A percentile compares a stretch with the other conserved stretches of the same genome.
These are phyloP conservation scores for Condylostoma magnum DNA, from an alignment of 169 alveolate genomes.

Conservation along the genomic window DNA sequence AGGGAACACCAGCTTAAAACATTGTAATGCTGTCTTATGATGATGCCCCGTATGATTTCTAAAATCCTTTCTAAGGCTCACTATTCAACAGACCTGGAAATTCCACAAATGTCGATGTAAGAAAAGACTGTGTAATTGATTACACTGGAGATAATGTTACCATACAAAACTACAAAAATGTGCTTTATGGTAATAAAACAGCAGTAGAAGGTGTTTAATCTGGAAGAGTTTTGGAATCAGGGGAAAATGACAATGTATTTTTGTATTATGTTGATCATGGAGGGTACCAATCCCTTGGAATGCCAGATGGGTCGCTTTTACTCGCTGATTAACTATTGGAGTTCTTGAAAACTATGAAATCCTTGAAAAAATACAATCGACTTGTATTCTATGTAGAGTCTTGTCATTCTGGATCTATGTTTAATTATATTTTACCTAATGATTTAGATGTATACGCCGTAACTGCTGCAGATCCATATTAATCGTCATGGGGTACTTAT, in stretches of 20 bases:
- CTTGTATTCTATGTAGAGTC: constrained; percentile 77
- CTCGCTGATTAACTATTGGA: constrained; percentile 53
- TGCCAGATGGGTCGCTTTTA: constrained; percentile 68
- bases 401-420: constrained; percentile 84
- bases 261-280: constrained; percentile 83
- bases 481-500: constrained; percentile 81
- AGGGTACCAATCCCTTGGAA: constrained; percentile 70
- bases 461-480: constrained; percentile 77
- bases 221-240: constrained; percentile 64
- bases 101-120: constrained; percentile 65
- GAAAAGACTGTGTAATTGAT: constrained; percentile 79
- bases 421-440: constrained; percentile 48
- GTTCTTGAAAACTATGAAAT: constrained; percentile 59
- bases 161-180: constrained; percentile 66
- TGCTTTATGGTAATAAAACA: constrained; percentile 50
- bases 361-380: constrained; percentile 55
- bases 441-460: constrained; percentile 68
- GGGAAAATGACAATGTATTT: constrained; percentile 65
- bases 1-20: constrained; percentile 69
- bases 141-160: constrained; percentile 76
- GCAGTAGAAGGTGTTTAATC: constrained; percentile 39
- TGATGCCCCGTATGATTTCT: constrained; percentile 67
- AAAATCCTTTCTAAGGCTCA: constrained; percentile 77
- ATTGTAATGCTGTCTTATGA: constrained; percentile 77
- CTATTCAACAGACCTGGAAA: constrained; percentile 70